Base-by-base conservation (phyloP, 768 basidiomycete species). In the Phlegmacium glaucopus region DNA sequence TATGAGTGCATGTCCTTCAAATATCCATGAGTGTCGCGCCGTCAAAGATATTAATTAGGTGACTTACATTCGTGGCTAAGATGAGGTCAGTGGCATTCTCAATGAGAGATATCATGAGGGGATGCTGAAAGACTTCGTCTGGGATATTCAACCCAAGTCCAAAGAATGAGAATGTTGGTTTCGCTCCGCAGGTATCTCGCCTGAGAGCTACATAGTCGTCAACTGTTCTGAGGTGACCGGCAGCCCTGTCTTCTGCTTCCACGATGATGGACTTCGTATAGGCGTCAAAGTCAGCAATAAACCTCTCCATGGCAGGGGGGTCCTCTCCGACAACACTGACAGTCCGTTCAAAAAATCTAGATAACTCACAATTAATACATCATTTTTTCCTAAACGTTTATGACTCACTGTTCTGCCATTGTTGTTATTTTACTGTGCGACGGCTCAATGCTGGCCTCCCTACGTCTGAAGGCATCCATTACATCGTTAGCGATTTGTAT, bases 161-260 rank as follows among this genome's bases (percentile, higher is more conserved):
- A 15, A 54, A 45, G 13, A 75, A 61, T 12, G 66, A 68, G 51
- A 74, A 72, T 11, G 66, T 69, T 2, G 76, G 72, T 13, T 66
- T 68, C 3, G 66, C 66, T 0, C 71, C 76, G 34, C 70, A 65
- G 1, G 69, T 77, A 30, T 69, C 61, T 9, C 76, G 67, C 9
- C 78, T 68, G 9, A 72, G 60, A 1, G 55, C 49, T 6, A 78
- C 61, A 50, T 78, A 80, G 26, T 63, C 66, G 6, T 72, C 52
- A 13, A 79, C 56, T 27, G 59, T 63, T 15, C 73, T 66, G 9
- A 77, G 61, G 17, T 50, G 56, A 17, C 58, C 54, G 12, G 55
- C 41, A 7, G 56, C 55, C 2, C 76, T 67, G 46, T 79, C 76
- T 1, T 62, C 58, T 0, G 76, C 72, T 53, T 80, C 68, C 15